A percentile compares a stretch with the other conserved stretches of the same genome.
These are phyloP conservation scores for Tetrahymena malaccensis DNA, from an alignment of 73 alveolate species.

Conservation along the genomic window DNA sequence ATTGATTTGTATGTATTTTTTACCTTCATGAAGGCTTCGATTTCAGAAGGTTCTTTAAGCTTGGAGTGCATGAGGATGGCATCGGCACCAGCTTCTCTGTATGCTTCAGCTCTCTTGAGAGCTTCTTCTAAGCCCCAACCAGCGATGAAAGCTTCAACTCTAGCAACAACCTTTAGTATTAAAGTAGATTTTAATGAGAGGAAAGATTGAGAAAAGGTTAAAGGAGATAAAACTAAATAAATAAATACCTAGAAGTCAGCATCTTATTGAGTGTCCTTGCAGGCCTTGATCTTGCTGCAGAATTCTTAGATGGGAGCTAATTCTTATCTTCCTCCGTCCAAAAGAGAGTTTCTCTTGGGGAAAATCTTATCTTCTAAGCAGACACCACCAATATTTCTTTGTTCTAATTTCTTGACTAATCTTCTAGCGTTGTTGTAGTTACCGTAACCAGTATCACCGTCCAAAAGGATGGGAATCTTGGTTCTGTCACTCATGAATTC, in stretches of 20 bases:
- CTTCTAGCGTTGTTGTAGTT: conserved; percentile 74
- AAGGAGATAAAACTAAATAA: background rate
- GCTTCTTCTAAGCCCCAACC: conserved; percentile 85
- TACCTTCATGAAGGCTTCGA: conserved; percentile 59
- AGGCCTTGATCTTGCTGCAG: conserved; percentile 63
- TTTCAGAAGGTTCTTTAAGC: conserved; percentile 58
- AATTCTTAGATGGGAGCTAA: conserved; percentile 72
- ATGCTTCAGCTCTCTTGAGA: conserved; percentile 74
- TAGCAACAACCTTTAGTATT: conserved; percentile 53
- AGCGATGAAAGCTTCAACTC: conserved; percentile 79
- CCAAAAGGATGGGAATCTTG: conserved; percentile 71
- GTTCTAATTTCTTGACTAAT: conserved; percentile 67
- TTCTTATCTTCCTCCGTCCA: conserved; percentile 69
- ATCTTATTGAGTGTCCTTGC: conserved; percentile 62
- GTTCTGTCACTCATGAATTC: conserved; percentile 67
- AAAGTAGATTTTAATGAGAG: background rate
- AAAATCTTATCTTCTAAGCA: conserved; percentile 78
- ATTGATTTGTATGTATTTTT: background rate
- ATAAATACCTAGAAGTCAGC: conserved; percentile 51
- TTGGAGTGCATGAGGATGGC: conserved; percentile 77
- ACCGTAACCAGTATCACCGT: conserved; percentile 88
- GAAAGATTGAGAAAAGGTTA: background rate
- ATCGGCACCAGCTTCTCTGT: conserved; percentile 85
- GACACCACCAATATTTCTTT: conserved; percentile 80
- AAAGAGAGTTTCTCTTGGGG: conserved; percentile 70